These are phyloP conservation scores for Anthostomella pinea DNA, from an alignment of 2,329 filamentous ascomycete genomes.

Conservation along the genomic window DNA sequence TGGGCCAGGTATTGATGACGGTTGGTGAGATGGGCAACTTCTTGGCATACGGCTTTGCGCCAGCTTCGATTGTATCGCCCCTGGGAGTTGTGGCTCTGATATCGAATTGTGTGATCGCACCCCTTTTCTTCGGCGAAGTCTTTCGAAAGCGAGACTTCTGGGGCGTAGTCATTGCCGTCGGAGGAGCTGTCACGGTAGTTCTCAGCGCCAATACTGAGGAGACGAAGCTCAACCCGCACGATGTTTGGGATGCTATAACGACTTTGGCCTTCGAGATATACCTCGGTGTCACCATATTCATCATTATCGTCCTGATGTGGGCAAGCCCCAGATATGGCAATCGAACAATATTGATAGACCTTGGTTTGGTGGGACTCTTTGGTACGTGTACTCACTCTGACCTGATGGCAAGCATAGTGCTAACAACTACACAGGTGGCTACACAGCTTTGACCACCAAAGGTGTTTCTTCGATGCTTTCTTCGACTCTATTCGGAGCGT, in stretches of 20 bases:
- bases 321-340: constrained; percentile 81
- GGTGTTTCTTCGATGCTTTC: constrained; percentile 94
- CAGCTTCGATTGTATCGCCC: constrained; percentile 94
- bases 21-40: constrained; percentile 95
- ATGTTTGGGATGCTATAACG: constrained; percentile 87
- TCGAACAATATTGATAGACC: constrained; percentile 83
- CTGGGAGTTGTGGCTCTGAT: constrained; percentile 95
- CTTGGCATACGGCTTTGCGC: constrained; percentile 93
- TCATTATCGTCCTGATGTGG: constrained; percentile 79
- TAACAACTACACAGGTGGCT: constrained; percentile 61
- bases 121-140: constrained; percentile 85
- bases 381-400: constrained; percentile 52
- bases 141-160: constrained; percentile 83
- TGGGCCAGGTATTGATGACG: constrained; percentile 87
- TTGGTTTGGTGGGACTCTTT: constrained; percentile 90
- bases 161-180: constrained; percentile 84
- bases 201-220: constrained; percentile 87
- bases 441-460: constrained; percentile 95
- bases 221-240: constrained; percentile 83
- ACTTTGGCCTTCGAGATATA: constrained; percentile 90
- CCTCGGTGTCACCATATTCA: constrained; percentile 66
- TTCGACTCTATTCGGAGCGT: constrained; percentile 81
- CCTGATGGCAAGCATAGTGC: constrained; percentile 10
- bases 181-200: constrained; percentile 87
- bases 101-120: constrained; percentile 95